A percentile compares a stretch with the other conserved stretches of the same genome.
phyloP scores from a whole-genome alignment of 1,284 basidiomycete species.

The Phellopilus nigrolimitatus region DNA sequence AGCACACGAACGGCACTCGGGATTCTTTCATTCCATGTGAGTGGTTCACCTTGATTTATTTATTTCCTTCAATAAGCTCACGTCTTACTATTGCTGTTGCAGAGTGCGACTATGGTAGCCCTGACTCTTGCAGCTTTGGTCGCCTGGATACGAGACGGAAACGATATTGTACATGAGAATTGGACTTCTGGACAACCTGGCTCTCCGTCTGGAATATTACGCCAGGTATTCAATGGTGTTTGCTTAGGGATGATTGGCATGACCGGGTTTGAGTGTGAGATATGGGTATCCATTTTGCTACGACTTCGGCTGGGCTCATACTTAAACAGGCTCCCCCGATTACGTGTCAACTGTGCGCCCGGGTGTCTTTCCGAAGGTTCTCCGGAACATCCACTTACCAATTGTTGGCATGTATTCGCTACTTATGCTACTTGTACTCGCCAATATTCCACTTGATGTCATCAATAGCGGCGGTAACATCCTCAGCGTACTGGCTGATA shows the following conservation, averaged over 20 bases:
- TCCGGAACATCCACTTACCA: constrained; percentile 60
- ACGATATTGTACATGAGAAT: constrained; percentile 44
- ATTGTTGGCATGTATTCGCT: constrained; percentile 49
- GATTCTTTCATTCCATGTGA: constrained; percentile 55
- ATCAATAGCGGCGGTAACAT: constrained; percentile 49
- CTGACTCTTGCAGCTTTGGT: constrained; percentile 46
- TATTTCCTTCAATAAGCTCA: constrained; percentile 11
- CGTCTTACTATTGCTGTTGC: constrained; percentile 9
- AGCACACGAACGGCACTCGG: constrained; percentile 53
- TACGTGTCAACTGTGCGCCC: constrained; percentile 57
- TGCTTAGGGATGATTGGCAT: constrained; percentile 66
- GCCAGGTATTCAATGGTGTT: constrained; percentile 55
- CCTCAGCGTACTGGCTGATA: constrained; percentile 53
- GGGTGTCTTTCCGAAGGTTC: constrained; percentile 48
- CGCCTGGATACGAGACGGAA: constrained; percentile 49
- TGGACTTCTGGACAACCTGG: constrained; percentile 41
- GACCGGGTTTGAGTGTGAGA: constrained; percentile 61
- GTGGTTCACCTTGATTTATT: constrained; percentile 24
- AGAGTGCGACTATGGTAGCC: constrained; percentile 51
- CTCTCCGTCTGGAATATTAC: constrained; percentile 31
- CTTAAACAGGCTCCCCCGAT: constrained; percentile 51
- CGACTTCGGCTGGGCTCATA: not conserved
- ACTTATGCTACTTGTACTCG: constrained; percentile 55
- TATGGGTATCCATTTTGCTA: not conserved
- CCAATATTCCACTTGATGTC: constrained; percentile 48